Conservation (phyloP, 495 filamentous ascomycete genomes). For the Chaetomium tenue region DNA sequence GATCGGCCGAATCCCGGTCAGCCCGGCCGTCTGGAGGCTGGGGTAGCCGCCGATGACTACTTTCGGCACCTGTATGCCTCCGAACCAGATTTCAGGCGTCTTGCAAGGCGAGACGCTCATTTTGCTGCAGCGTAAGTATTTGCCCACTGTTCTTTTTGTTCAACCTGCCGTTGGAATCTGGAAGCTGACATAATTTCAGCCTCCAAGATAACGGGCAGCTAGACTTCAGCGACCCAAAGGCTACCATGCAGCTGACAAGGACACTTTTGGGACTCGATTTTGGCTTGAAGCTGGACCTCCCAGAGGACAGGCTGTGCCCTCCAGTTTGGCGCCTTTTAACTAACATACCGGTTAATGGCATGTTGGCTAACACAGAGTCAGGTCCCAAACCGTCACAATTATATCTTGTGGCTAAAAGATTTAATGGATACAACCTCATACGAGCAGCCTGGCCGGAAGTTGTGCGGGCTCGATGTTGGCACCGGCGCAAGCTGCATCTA, state of each 20-base stretch:
- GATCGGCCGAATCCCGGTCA: neutral
- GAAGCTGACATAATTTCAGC: constrained; percentile 22
- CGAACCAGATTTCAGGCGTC: constrained; percentile 38
- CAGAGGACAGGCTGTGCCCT: constrained; percentile 81
- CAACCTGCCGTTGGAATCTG: neutral
- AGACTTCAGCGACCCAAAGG: constrained; percentile 77
- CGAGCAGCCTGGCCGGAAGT: constrained; percentile 49
- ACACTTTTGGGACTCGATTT: constrained; percentile 76
- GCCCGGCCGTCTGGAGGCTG: constrained; percentile 3
- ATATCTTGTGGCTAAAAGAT: constrained; percentile 85
- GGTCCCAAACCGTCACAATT: constrained; percentile 82
- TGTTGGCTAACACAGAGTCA: constrained; percentile 28
- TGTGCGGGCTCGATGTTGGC: constrained; percentile 83
- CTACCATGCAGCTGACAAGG: constrained; percentile 79
- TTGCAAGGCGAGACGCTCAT: constrained; percentile 35
- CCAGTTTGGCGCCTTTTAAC: constrained; percentile 55
- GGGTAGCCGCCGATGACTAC: constrained; percentile 32
- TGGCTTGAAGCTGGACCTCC: constrained; percentile 64
- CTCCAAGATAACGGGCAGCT: constrained; percentile 64
- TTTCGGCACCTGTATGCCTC: constrained; percentile 39
- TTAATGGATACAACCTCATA: constrained; percentile 75
- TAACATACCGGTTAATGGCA: neutral
- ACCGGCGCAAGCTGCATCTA: constrained; percentile 92
- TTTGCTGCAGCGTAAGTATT: constrained; percentile 33
- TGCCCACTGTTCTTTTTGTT: neutral